Evolutionary conservation across 2,329 filamentous ascomycete species (phyloP).

Genomic region (Neocatenulostroma microsporum): DNA sequence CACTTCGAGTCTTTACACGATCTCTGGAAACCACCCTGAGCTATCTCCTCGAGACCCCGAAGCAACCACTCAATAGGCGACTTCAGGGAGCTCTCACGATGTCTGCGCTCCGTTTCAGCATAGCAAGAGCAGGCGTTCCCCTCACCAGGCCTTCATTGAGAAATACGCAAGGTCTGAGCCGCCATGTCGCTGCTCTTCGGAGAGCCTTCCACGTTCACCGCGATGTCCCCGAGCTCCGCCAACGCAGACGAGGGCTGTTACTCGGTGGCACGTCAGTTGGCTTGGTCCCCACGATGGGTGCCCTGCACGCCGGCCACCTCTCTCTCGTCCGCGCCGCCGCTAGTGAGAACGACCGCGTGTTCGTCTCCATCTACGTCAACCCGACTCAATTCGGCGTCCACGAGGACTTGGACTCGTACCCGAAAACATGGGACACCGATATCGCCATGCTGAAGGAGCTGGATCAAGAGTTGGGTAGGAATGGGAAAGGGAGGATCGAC

Average conservation of each 20-base stretch:
- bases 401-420: constrained; percentile 85
- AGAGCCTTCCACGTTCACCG: constrained; percentile 63
- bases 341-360: constrained; percentile 72
- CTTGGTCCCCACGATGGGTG: constrained; percentile 95
- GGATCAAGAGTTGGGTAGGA: constrained; percentile 60
- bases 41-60: too few species aligned
- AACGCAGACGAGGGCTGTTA: constrained; percentile 59
- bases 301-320: constrained; percentile 85
- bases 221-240: constrained; percentile 62
- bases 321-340: constrained; percentile 79
- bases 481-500: constrained; percentile 55
- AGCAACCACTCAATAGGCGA: too few species aligned
- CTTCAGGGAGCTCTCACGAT: too few species aligned
- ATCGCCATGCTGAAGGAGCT: constrained; percentile 57
- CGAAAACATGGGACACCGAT: constrained; percentile 79
- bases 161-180: too few species aligned
- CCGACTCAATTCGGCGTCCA: constrained; percentile 88
- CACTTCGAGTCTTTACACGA: too few species aligned
- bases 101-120: too few species aligned
- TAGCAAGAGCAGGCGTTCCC: too few species aligned
- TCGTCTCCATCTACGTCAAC: constrained; percentile 92
- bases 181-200: too few species aligned
- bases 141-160: too few species aligned
- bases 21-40: too few species aligned
- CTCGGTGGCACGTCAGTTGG: constrained; percentile 65